Conservation (phyloP, 2,329 filamentous ascomycete species). For the Phialemoniopsis sp. region DNA sequence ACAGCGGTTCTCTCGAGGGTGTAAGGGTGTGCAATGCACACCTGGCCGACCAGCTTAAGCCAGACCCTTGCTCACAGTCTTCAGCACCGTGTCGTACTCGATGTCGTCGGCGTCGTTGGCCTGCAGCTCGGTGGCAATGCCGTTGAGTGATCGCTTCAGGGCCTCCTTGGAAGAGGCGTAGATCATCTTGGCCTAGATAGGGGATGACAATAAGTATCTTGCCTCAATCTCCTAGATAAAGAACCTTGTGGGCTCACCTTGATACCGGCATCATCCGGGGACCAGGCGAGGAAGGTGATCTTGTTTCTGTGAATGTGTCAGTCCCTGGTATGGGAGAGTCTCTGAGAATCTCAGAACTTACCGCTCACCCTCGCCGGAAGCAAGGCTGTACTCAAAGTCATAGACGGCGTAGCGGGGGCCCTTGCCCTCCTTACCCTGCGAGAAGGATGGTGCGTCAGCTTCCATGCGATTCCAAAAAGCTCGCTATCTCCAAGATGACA, state of each 20-base stretch:
- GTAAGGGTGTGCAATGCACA: no score
- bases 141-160: constrained; percentile 74
- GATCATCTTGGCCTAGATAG: constrained; percentile 74
- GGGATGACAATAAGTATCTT: neutral
- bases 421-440: constrained; percentile 53
- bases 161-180: constrained; percentile 87
- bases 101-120: constrained; percentile 82
- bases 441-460: neutral
- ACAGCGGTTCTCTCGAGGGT: no score
- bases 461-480: no score
- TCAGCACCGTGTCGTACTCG: constrained; percentile 69
- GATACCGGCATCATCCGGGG: constrained; percentile 74
- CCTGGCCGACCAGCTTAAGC: constrained; percentile 29
- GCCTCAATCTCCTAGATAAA: neutral
- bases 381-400: constrained; percentile 75
- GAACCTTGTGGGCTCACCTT: constrained; percentile 46
- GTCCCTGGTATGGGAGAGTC: constrained; percentile 10
- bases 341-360: constrained; percentile 26
- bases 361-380: constrained; percentile 69
- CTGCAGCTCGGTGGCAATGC: constrained; percentile 73
- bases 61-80: constrained; percentile 60
- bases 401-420: constrained; percentile 80
- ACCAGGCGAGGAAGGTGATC: constrained; percentile 76
- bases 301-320: constrained; percentile 54
- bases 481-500: no score